Conservation (phyloP, 2,329 filamentous ascomycete genomes). For the Stylonectria norvegica region DNA sequence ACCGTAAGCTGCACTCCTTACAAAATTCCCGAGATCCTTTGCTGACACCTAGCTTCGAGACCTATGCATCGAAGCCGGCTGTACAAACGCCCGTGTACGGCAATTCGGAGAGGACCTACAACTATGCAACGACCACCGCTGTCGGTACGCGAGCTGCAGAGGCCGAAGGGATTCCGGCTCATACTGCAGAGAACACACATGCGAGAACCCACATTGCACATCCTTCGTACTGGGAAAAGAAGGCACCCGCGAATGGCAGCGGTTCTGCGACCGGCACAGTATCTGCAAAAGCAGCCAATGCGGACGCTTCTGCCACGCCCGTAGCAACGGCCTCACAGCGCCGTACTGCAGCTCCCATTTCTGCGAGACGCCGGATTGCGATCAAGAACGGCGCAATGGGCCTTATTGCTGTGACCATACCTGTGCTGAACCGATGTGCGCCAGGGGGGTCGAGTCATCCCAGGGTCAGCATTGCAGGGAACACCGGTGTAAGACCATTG, state of each 20-base stretch:
- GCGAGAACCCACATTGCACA: conserved; percentile 22
- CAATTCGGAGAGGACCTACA: conserved; percentile 17
- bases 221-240: conserved; percentile 19
- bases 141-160: conserved; percentile 21
- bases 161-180: conserved; percentile 13
- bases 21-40: not conserved
- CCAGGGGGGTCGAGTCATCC: conserved; percentile 9
- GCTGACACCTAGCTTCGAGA: conserved; percentile 19
- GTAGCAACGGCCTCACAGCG: conserved; percentile 23
- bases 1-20: conserved; percentile 18
- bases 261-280: conserved; percentile 30
- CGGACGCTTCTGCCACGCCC: conserved; percentile 23
- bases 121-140: conserved; percentile 31
- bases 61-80: conserved; percentile 25
- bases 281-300: conserved; percentile 23
- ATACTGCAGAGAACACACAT: conserved; percentile 29
- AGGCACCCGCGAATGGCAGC: conserved; percentile 12
- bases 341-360: conserved; percentile 29
- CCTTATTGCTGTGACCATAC: conserved; percentile 27
- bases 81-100: conserved; percentile 19
- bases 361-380: conserved; percentile 27
- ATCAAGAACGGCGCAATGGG: conserved; percentile 17
- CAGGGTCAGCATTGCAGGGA: conserved; percentile 21
- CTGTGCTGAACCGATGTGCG: conserved; percentile 26
- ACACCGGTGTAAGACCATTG: conserved; percentile 24